phyloP scores from a whole-genome alignment of 768 basidiomycete species.

The Suillus spraguei region DNA sequence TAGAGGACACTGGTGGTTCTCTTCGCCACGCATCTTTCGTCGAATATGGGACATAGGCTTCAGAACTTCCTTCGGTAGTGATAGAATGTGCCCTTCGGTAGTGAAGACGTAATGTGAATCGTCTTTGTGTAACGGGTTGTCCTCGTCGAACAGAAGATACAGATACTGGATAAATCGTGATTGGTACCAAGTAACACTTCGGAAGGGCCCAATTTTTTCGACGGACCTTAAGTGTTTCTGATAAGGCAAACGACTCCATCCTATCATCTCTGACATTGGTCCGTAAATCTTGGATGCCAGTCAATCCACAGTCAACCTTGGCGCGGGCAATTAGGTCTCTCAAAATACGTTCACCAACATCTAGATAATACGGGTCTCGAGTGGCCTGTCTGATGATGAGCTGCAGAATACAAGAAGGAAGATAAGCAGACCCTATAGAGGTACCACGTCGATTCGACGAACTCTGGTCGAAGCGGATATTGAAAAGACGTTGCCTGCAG shows the following conservation, averaged over 20 bases:
- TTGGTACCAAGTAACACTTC: constrained; percentile 10
- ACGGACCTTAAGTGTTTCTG: constrained; percentile 85
- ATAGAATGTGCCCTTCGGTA: constrained; percentile 92
- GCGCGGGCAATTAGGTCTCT: constrained; percentile 72
- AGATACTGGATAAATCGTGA: constrained; percentile 64
- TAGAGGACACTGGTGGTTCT: constrained; percentile 73
- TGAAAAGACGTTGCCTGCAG: constrained; percentile 73
- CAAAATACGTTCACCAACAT: constrained; percentile 85
- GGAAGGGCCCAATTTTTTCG: not conserved
- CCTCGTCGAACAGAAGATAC: constrained; percentile 89
- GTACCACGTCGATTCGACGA: constrained; percentile 96
- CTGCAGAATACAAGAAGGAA: constrained; percentile 5
- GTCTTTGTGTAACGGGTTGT: constrained; percentile 69
- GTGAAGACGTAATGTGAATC: constrained; percentile 91
- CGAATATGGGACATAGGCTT: constrained; percentile 60
- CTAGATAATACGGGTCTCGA: constrained; percentile 87
- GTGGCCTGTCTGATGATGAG: constrained; percentile 66
- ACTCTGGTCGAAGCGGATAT: constrained; percentile 87
- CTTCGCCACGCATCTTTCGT: constrained; percentile 60
- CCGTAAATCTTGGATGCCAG: constrained; percentile 78
- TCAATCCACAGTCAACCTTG: constrained; percentile 85
- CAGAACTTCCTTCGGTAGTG: constrained; percentile 57
- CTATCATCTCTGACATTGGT: constrained; percentile 83
- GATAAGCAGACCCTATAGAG: constrained; percentile 70
- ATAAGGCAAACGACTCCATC: constrained; percentile 97